phyloP scores from a whole-genome alignment of 78 protist species.

The Dictyostelium capitatum region DNA sequence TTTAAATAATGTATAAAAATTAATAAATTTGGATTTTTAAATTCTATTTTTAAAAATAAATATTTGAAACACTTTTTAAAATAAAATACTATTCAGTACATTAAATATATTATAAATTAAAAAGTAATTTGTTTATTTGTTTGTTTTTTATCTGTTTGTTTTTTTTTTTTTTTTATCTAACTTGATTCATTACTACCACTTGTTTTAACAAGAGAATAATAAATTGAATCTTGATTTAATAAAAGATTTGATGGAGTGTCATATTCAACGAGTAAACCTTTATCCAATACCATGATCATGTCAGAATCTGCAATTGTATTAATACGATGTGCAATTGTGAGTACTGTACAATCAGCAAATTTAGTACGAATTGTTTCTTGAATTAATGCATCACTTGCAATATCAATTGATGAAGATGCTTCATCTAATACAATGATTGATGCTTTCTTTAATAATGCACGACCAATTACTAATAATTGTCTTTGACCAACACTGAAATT shows the following conservation, averaged over 20 bases:
- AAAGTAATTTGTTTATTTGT: no score
- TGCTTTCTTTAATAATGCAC: conserved; percentile 89
- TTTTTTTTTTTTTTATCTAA: background rate
- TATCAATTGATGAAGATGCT: conserved; percentile 94
- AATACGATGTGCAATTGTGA: conserved; percentile 95
- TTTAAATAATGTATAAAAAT: no score
- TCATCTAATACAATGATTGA: conserved; percentile 91
- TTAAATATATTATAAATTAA: no score
- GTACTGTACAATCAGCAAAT: conserved; percentile 80
- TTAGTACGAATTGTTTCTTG: conserved; percentile 86
- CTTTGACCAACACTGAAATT: conserved; percentile 96
- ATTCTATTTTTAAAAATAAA: no score
- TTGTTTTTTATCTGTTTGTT: no score
- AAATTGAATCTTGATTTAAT: conserved; percentile 23
- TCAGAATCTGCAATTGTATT: conserved; percentile 94
- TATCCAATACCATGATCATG: conserved; percentile 80
- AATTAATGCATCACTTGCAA: conserved; percentile 90
- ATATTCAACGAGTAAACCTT: conserved; percentile 78
- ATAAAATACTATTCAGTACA: no score
- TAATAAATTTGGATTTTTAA: no score
- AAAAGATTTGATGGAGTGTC: conserved; percentile 65
- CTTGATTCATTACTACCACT: no score
- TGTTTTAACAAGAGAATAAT: conserved; percentile 59
- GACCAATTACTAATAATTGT: conserved; percentile 95
- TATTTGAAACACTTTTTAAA: no score